Conservation (phyloP, 2,329 filamentous ascomycete genomes). For the Dactylonectria macrodidyma region DNA sequence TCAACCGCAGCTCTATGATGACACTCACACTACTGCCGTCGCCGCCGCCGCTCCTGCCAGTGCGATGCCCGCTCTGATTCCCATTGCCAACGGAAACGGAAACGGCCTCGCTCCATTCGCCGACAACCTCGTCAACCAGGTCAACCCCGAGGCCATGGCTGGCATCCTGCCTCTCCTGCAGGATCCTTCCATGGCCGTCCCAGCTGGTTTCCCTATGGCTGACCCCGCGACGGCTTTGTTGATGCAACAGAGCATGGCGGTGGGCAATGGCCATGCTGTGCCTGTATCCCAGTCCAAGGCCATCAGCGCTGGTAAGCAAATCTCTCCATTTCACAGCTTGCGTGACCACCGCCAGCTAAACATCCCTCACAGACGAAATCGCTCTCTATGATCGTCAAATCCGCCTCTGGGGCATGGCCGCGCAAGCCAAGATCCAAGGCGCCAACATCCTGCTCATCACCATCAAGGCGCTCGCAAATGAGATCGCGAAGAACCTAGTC, state of each 20-base stretch:
- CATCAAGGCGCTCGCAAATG: conserved; percentile 89
- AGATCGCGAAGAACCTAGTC: conserved; percentile 97
- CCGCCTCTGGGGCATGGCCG: conserved; percentile 95
- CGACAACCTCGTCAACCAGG: conserved; percentile 38
- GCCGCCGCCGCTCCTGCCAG: conserved; percentile 17
- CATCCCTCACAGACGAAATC: conserved; percentile 80
- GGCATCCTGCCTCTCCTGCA: conserved; percentile 46
- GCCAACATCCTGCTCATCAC: conserved; percentile 93
- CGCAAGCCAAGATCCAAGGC: conserved; percentile 91
- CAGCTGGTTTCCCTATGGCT: conserved; percentile 45
- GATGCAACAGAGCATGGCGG: conserved; percentile 50
- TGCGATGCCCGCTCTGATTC: conserved; percentile 28
- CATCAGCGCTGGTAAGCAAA: conserved; percentile 54
- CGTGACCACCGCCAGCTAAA: conserved; percentile 26
- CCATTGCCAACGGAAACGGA: conserved; percentile 30
- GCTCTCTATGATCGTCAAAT: conserved; percentile 98
- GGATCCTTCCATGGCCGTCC: conserved; percentile 44
- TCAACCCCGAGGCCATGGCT: conserved; percentile 45
- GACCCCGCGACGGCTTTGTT: conserved; percentile 45
- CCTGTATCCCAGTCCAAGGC: conserved; percentile 41
- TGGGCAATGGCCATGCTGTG: conserved; percentile 49
- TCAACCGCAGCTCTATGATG: conserved; percentile 37
- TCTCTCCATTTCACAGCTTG: not conserved
- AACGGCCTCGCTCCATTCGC: conserved; percentile 41
- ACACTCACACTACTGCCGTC: conserved; percentile 8